These are phyloP conservation scores for Raddia distichophylla DNA, from an alignment of 176 grass and related monocot genomes.

Conservation along the genomic window DNA sequence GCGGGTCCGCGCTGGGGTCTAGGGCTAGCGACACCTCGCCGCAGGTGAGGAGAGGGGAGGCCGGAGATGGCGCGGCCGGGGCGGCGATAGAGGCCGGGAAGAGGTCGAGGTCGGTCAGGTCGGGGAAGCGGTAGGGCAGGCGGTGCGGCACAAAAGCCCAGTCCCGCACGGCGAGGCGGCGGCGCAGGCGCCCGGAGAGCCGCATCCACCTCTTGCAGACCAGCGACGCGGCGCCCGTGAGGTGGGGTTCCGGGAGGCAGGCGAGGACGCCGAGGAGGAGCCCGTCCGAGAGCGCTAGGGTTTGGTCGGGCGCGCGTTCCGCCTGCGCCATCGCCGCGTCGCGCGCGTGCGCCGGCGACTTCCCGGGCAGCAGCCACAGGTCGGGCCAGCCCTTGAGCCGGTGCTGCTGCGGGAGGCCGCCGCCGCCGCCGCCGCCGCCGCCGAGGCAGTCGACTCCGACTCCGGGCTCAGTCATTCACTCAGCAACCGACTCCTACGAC, in stretches of 20 bases:
- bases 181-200: slow-evolving; percentile 74
- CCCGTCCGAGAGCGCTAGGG: slow-evolving; percentile 62
- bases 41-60: slow-evolving; percentile 61
- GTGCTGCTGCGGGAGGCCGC: slow-evolving; percentile 19
- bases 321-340: slow-evolving; percentile 33
- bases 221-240: slow-evolving; percentile 58
- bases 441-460: slow-evolving; percentile 21
- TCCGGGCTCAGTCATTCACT: slow-evolving; percentile 59
- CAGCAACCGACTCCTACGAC: slow-evolving; percentile 13
- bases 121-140: slow-evolving; percentile 65
- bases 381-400: slow-evolving; percentile 48
- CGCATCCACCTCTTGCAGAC: slow-evolving; percentile 86
- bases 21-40: slow-evolving; percentile 56
- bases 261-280: slow-evolving; percentile 65
- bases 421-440: slow-evolving; percentile 1
- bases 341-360: slow-evolving; percentile 43
- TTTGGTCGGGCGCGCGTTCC: slow-evolving; percentile 41
- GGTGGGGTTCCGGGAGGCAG: slow-evolving; percentile 56
- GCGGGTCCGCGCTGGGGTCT: slow-evolving; percentile 55
- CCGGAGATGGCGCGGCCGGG: slow-evolving; percentile 21
- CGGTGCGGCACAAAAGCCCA: slow-evolving; percentile 79
- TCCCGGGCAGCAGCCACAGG: slow-evolving; percentile 36
- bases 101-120: slow-evolving; percentile 78
- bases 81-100: slow-evolving; percentile 74
- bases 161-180: slow-evolving; percentile 67